Evolutionary conservation across 1,139 yeast species (phyloP), one percentile per base, ranked within the genome.

Genomic region (Candida sp.): DNA sequence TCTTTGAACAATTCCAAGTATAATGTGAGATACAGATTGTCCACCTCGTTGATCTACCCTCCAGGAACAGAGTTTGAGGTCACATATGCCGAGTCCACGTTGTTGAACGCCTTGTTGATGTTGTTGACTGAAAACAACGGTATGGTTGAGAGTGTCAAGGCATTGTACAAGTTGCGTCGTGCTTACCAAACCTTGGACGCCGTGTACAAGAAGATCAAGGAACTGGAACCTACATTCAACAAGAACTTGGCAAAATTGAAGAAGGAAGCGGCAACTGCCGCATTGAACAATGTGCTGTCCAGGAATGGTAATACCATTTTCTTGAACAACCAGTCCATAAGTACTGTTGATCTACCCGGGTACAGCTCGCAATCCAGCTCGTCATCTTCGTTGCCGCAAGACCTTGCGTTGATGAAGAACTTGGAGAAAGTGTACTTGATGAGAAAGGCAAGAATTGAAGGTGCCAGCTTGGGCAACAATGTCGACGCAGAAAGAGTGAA

Each of bases 11-110:
- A 87, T 58, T 61, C 73, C 30, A 84, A 89, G 63, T 79, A 76
- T 58, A 88, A 89, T 47, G 84, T 84, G 56, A 85, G 78, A 59
- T 66, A 80, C 56, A 78, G 78, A 42, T 62, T 90, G 46, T 73
- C 75, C 41, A 84, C 96, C 1, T 85, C 94, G 31, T 78, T 82
- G 28, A 78, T 85, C 11, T 94, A 90, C 67, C 96, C 97, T 1
- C 96, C 97, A 0, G 98, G 98, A 0, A 89, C 97, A 1, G 97
- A 92, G 67, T 93, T 87, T 69, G 92, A 93, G 32, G 92, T 94
- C 37, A 91, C 96, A 0, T 83, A 87, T 61, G 96, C 97, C 0
- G 98, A 94, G 65, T 83, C 96, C 44, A 89, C 93, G 50, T 74
- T 94, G 47, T 73, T 94, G 66, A 88, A 90, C 63, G 98, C 98